Conservation (phyloP, 2,329 filamentous ascomycete species). For the Polytolypa hystricis region DNA sequence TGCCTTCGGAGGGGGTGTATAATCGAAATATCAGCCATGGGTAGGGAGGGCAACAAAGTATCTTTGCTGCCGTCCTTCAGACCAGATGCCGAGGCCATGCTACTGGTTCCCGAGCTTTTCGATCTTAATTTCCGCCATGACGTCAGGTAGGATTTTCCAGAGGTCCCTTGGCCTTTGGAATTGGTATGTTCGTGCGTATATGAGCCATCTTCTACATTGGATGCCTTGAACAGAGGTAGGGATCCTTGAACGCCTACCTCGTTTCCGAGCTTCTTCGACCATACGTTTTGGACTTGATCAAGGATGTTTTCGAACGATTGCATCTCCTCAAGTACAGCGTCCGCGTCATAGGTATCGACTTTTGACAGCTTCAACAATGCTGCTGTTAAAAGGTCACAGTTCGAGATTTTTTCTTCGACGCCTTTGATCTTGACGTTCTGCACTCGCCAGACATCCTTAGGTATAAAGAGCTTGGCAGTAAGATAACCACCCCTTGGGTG, state of each 20-base stretch:
- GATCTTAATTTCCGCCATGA: slow-evolving; percentile 84
- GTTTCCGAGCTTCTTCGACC: slow-evolving; percentile 78
- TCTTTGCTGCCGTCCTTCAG: slow-evolving; percentile 45
- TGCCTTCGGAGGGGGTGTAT: slow-evolving; percentile 63
- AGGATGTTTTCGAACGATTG: slow-evolving; percentile 75
- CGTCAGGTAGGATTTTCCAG: slow-evolving; percentile 66
- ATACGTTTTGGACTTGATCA: slow-evolving; percentile 66
- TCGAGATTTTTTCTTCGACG: slow-evolving; percentile 84
- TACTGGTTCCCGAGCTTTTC: slow-evolving; percentile 64
- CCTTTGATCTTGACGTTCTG: slow-evolving; percentile 87
- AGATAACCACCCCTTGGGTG: slow-evolving; percentile 88
- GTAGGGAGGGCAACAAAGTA: slow-evolving; percentile 56
- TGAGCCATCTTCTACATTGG: slow-evolving; percentile 38
- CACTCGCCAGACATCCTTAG: slow-evolving; percentile 85
- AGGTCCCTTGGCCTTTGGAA: slow-evolving; percentile 46
- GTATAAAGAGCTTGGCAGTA: slow-evolving; percentile 83
- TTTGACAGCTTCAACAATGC: slow-evolving; percentile 71
- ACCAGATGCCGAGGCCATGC: slow-evolving; percentile 17
- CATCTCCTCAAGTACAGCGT: slow-evolving; percentile 89
- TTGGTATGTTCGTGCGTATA: slow-evolving; percentile 9
- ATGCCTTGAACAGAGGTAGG: slow-evolving; percentile 61
- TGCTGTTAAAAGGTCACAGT: slow-evolving; percentile 82
- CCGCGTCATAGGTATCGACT: slow-evolving; percentile 82
- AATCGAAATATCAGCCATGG: slow-evolving; percentile 55
- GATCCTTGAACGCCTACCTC: slow-evolving; percentile 79